These are phyloP conservation scores for Umbellularia californica DNA, from an alignment of 164 flowering plant species.

Conservation along the genomic window DNA sequence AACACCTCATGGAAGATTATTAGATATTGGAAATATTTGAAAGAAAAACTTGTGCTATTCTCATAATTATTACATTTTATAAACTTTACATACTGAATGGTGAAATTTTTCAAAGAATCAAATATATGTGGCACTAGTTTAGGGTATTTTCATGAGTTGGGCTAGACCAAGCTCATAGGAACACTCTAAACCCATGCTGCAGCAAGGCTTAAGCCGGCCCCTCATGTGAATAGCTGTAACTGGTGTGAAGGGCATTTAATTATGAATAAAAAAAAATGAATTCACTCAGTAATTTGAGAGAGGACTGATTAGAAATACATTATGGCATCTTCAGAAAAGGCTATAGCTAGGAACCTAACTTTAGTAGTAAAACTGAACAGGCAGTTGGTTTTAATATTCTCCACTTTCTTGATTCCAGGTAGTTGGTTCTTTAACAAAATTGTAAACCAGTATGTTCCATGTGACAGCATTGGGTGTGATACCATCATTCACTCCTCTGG, in stretches of 20 bases:
- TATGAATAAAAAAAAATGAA: neutral
- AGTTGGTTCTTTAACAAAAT: constrained; percentile 15
- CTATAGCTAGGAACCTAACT: too few species aligned
- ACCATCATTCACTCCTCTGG: constrained; percentile 53
- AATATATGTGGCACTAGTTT: too few species aligned
- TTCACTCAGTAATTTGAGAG: neutral
- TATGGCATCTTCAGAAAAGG: neutral
- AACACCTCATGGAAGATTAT: too few species aligned
- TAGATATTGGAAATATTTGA: too few species aligned
- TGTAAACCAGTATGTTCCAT: constrained; percentile 55
- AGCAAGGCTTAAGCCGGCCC: neutral
- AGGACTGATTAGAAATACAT: neutral
- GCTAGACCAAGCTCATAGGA: too few species aligned
- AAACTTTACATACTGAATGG: too few species aligned
- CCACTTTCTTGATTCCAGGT: neutral
- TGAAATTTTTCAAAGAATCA: too few species aligned
- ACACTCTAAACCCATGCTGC: too few species aligned
- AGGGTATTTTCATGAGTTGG: too few species aligned
- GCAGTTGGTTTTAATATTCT: neutral
- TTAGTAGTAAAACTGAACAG: neutral
- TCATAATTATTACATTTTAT: too few species aligned
- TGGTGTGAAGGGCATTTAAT: neutral
- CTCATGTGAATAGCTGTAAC: neutral
- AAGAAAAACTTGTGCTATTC: too few species aligned
- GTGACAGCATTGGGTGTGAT: constrained; percentile 60